Percentiles rank a stretch among this genome's conserved stretches.
These are phyloP conservation scores for Hortaea sp. DNA, from an alignment of 2,329 filamentous ascomycete genomes.

Conservation along the genomic window DNA sequence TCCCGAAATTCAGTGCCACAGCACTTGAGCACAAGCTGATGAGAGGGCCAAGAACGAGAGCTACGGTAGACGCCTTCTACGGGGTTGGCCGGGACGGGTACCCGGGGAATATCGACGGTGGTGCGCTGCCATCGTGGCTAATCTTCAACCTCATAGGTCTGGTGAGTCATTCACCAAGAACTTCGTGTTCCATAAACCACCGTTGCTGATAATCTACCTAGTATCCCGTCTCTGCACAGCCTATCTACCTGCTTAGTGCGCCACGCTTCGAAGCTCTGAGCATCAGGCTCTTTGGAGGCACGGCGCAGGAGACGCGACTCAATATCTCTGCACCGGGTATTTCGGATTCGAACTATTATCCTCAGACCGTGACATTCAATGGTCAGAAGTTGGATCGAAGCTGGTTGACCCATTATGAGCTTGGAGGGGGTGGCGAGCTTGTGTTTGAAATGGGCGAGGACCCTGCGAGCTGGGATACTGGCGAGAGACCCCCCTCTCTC, in stretches of 20 bases:
- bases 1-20: no score
- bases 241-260: neutral
- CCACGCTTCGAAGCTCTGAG: neutral
- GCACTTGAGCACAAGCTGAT: no score
- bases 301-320: neutral
- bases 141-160: conserved; percentile 50
- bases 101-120: conserved; percentile 60
- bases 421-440: neutral
- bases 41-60: conserved; percentile 31
- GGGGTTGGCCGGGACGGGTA: conserved; percentile 44
- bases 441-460: neutral
- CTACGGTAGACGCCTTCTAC: conserved; percentile 51
- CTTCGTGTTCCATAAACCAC: neutral
- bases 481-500: neutral
- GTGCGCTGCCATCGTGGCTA: conserved; percentile 62
- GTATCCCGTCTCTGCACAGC: neutral
- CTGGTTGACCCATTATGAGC: neutral
- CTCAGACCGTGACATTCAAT: neutral
- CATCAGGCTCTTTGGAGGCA: neutral
- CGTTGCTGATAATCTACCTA: neutral
- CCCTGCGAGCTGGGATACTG: neutral
- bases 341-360: neutral
- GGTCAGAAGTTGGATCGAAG: neutral
- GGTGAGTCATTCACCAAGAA: neutral
- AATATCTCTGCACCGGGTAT: neutral